Conservation (phyloP, 129 eudicot species). For the Ambrosia artemisiifolia region DNA sequence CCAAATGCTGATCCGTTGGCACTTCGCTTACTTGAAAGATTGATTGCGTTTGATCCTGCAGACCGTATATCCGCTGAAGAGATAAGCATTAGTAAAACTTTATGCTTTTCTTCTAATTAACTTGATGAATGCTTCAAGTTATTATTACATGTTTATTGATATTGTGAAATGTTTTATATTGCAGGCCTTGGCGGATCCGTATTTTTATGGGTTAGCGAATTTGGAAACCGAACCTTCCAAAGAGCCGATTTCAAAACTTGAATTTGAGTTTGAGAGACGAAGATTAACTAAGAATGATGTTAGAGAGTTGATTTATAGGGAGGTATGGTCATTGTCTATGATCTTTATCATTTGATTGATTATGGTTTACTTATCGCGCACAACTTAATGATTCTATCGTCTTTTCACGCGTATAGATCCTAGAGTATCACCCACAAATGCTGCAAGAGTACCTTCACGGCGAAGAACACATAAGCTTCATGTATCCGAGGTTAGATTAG, state of each 20-base stretch:
- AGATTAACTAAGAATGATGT: slow-evolving; percentile 76
- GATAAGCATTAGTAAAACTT: slow-evolving; percentile 48
- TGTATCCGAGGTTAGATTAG: slow-evolving; percentile 76
- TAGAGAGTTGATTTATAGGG: slow-evolving; percentile 84
- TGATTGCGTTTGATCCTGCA: slow-evolving; percentile 86
- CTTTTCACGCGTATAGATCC: slow-evolving; percentile 61
- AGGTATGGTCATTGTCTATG: slow-evolving; percentile 48
- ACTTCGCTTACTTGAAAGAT: slow-evolving; percentile 68
- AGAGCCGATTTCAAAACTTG: slow-evolving; percentile 78
- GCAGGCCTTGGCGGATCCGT: slow-evolving; percentile 88
- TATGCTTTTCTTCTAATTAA: slow-evolving; percentile 1
- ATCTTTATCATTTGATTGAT: not conserved
- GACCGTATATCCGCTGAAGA: slow-evolving; percentile 89
- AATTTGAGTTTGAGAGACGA: slow-evolving; percentile 86
- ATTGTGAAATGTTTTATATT: slow-evolving; percentile 19
- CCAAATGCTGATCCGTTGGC: slow-evolving; percentile 83
- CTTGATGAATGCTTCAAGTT: not conserved
- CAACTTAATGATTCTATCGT: slow-evolving; percentile 34
- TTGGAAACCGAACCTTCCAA: slow-evolving; percentile 81
- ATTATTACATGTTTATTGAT: slow-evolving; percentile 26
- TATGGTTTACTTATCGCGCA: slow-evolving; percentile 3
- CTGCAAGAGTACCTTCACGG: slow-evolving; percentile 90
- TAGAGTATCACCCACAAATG: slow-evolving; percentile 99
- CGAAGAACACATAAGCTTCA: slow-evolving; percentile 79
- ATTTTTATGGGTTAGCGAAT: slow-evolving; percentile 69